These are phyloP conservation scores for Catunica adiposa DNA, from an alignment of 2,329 filamentous ascomycete genomes.

Conservation along the genomic window DNA sequence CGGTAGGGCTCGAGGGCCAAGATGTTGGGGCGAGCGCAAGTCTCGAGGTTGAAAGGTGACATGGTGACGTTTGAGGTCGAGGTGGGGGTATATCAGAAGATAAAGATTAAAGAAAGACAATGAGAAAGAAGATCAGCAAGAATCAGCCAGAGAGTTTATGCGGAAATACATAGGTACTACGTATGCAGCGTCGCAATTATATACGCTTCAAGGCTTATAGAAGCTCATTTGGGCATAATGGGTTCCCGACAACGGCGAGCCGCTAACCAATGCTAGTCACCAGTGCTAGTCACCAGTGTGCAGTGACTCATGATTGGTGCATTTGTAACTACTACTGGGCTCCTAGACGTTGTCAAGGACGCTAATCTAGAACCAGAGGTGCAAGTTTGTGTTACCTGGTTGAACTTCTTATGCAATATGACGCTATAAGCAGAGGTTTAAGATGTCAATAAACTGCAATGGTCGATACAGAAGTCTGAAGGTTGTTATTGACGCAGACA, in stretches of 20 bases:
- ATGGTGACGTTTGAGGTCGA: constrained; percentile 22
- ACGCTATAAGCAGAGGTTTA: background rate
- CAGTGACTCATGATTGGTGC: constrained; percentile 13
- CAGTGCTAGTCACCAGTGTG: constrained; percentile 1
- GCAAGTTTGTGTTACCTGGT: background rate
- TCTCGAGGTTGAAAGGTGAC: constrained; percentile 54
- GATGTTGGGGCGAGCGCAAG: constrained; percentile 63
- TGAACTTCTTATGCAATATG: background rate
- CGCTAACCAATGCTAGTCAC: background rate
- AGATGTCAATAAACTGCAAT: background rate
- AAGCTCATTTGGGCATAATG: background rate
- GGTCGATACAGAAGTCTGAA: background rate
- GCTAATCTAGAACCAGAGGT: background rate
- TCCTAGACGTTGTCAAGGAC: background rate
- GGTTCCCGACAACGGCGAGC: constrained; percentile 4
- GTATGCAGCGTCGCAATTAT: background rate
- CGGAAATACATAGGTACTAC: background rate
- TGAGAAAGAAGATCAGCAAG: too few species aligned
- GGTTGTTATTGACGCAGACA: background rate
- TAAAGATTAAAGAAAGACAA: background rate
- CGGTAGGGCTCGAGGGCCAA: constrained; percentile 61
- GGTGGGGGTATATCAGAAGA: background rate
- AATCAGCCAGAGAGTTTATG: too few species aligned
- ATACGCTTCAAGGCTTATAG: background rate
- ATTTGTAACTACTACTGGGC: background rate